A percentile compares a stretch with the other conserved stretches of the same genome.
phyloP scores from a whole-genome alignment of 225 moss, liverwort and hornwort species.

The Rhytidiadelphus loreus region DNA sequence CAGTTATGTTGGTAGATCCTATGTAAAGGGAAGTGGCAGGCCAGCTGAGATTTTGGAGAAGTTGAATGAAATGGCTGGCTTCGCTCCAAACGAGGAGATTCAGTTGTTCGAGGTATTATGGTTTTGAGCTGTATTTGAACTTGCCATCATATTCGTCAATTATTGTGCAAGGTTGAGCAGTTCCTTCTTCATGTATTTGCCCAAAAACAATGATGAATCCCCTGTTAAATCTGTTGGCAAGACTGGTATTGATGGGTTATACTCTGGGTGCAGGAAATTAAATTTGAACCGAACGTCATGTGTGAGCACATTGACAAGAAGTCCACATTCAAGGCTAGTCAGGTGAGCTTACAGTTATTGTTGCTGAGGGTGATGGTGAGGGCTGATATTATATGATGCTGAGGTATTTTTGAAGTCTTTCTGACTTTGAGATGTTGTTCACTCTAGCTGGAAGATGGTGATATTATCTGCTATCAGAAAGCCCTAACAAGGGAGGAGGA shows the following conservation, averaged over 20 bases:
- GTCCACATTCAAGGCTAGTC: slow-evolving; percentile 47
- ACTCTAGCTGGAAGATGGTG: slow-evolving; percentile 52
- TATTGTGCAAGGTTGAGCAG: neutral
- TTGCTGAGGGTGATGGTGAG: neutral
- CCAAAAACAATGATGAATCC: neutral
- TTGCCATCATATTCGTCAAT: neutral
- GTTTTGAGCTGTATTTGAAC: neutral
- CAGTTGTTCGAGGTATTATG: slow-evolving; percentile 48
- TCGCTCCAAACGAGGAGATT: slow-evolving; percentile 42
- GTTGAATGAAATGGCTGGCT: slow-evolving; percentile 65
- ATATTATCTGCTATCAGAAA: slow-evolving; percentile 51
- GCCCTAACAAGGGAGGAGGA: slow-evolving; percentile 43
- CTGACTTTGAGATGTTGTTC: neutral
- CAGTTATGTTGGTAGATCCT: slow-evolving; percentile 75
- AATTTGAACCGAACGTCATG: slow-evolving; percentile 99
- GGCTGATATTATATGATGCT: neutral
- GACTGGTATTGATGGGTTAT: neutral
- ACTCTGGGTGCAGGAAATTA: slow-evolving; percentile 67
- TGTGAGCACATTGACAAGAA: slow-evolving; percentile 84
- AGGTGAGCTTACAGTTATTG: slow-evolving; percentile 15
- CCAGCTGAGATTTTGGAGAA: slow-evolving; percentile 56
- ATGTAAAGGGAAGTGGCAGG: slow-evolving; percentile 38
- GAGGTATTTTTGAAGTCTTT: neutral
- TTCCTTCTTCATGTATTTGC: neutral
- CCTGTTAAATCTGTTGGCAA: neutral